These are phyloP conservation scores for Rhizopogon vulgaris DNA, from an alignment of 768 basidiomycete genomes.

Conservation along the genomic window DNA sequence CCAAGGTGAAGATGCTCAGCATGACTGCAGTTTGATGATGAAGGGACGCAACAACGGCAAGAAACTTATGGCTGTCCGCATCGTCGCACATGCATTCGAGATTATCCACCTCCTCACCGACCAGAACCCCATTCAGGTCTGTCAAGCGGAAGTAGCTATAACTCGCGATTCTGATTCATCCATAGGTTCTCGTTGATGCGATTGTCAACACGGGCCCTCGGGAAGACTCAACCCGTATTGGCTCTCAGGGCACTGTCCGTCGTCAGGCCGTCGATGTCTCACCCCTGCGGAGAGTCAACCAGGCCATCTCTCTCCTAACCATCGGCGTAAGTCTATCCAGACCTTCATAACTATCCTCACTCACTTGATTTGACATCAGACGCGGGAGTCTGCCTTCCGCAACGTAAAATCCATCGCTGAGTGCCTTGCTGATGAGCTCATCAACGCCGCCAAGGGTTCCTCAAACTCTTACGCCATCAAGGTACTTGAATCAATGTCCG, in stretches of 20 bases:
- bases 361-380: slow-evolving; percentile 40
- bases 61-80: slow-evolving; percentile 97
- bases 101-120: slow-evolving; percentile 99
- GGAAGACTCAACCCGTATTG: slow-evolving; percentile 99
- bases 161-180: background rate
- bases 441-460: slow-evolving; percentile 99
- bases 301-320: slow-evolving; percentile 92
- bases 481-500: slow-evolving; percentile 37
- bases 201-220: slow-evolving; percentile 99
- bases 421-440: slow-evolving; percentile 98
- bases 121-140: slow-evolving; percentile 98
- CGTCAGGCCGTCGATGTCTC: slow-evolving; percentile 99
- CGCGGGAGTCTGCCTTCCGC: slow-evolving; percentile 99
- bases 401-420: slow-evolving; percentile 99
- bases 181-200: slow-evolving; percentile 89
- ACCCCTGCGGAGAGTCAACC: slow-evolving; percentile 96
- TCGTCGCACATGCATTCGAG: slow-evolving; percentile 98
- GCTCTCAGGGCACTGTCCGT: slow-evolving; percentile 98
- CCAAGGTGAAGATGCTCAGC: background rate
- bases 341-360: background rate
- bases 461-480: slow-evolving; percentile 99
- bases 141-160: slow-evolving; percentile 15
- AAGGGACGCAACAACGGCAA: slow-evolving; percentile 99
- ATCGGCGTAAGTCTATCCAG: slow-evolving; percentile 66
- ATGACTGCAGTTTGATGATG: slow-evolving; percentile 85